Base-by-base conservation (phyloP, 108 stramenopile genomes). In the Nitzschia palea region DNA sequence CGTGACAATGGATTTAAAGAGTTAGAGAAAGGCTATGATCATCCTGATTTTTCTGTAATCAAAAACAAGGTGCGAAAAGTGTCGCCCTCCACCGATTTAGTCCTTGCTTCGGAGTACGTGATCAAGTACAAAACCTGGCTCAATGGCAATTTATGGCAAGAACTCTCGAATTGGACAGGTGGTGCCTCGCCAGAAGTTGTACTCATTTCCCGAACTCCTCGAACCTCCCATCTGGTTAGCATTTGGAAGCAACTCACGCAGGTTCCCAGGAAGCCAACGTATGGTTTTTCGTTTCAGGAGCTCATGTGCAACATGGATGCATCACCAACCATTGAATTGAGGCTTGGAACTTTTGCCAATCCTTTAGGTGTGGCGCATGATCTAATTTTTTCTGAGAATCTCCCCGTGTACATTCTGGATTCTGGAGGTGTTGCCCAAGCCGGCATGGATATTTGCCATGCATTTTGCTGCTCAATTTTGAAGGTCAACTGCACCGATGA, bases 201-300 rank as follows among this genome's bases (percentile, higher is more conserved):
- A 0, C 0, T 57, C 56, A 15, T 20, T 29, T 9, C 22, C 17
- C 15, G 56, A 22, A 32, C 18, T 36, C 56, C 56, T 2, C n/a
- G 56, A n/a, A 32, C 31, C 1, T 30, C 15, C 2, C 56, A 57
- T 18, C 25, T 57, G 56, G 25, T 57, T 1, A 35, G 33, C 35
- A 20, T 29, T 33, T 57, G 56, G 56, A 57, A 35, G 25, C 56
- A 57, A 35, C 14, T 15, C 1, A 32, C 56, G 15, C 56, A 57
- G 25, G 15, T 20, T 14, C 32, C n/a, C 18, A 25, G 56, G 1
- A 57, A 57, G 25, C 14, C 15, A 32, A 3, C 56, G 1, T 32
- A 29, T 1, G 56, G 56, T 2, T 32, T 1, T 3, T 57, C 56
- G 15, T 34, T 57, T 17, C 1, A 1, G 1, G 33, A 57, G 31